Evolutionary conservation across 2,329 filamentous ascomycete genomes (phyloP).

Genomic region (Epichloe coenophiala): DNA sequence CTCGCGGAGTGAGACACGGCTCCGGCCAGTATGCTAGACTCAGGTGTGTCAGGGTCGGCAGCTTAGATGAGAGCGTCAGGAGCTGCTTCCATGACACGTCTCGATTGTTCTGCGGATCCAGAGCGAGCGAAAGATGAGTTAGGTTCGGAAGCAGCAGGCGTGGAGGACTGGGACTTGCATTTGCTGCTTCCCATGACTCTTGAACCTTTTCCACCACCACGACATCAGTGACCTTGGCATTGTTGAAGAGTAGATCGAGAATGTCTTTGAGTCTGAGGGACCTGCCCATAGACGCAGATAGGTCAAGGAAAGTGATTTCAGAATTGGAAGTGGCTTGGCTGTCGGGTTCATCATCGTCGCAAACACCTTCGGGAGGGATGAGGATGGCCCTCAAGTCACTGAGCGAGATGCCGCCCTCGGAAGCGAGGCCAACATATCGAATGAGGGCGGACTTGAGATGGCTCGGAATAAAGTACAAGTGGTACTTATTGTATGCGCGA

Average conservation of each 20-base stretch:
- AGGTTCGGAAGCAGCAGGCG: slow-evolving; percentile 38
- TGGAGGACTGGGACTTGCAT: slow-evolving; percentile 18
- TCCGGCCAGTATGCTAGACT: slow-evolving; percentile 50
- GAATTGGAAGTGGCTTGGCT: slow-evolving; percentile 10
- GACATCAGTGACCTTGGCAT: slow-evolving; percentile 6
- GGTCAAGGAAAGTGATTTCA: slow-evolving; percentile 38
- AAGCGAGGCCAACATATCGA: slow-evolving; percentile 32
- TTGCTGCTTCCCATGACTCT: slow-evolving; percentile 41
- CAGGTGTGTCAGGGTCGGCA: slow-evolving; percentile 44
- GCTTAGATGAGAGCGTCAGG: slow-evolving; percentile 36
- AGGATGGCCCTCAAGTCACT: slow-evolving; percentile 37
- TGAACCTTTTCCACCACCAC: slow-evolving; percentile 19
- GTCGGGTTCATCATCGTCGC: slow-evolving; percentile 15
- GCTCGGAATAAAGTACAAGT: slow-evolving; percentile 41
- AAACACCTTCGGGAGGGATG: slow-evolving; percentile 16
- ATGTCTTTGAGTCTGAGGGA: slow-evolving; percentile 40
- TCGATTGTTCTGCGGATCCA: slow-evolving; percentile 21
- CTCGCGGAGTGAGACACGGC: slow-evolving; percentile 42
- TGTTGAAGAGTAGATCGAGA: slow-evolving; percentile 34
- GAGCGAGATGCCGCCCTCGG: slow-evolving; percentile 32
- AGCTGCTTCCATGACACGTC: slow-evolving; percentile 45
- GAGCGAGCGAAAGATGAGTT: slow-evolving; percentile 46
- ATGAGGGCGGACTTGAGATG: slow-evolving; percentile 38
- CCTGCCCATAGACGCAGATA: slow-evolving; percentile 37
- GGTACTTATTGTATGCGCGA: slow-evolving; percentile 40